These are phyloP conservation scores for Geotrichum klebahnii DNA, from an alignment of 1,139 yeast species.

Conservation along the genomic window DNA sequence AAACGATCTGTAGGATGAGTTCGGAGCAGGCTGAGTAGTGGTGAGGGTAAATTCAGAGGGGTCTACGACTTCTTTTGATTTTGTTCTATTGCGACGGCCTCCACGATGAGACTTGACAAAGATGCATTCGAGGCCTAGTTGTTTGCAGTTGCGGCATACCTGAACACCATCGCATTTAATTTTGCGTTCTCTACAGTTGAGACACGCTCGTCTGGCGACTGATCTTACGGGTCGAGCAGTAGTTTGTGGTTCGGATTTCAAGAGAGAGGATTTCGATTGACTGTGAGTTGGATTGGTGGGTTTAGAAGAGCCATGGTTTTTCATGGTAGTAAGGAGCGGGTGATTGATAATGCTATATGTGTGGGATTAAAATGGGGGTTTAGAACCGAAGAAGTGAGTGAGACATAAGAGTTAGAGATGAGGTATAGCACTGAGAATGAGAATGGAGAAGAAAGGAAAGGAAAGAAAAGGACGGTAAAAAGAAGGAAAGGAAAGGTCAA, in stretches of 20 bases:
- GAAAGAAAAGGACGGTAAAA: not conserved
- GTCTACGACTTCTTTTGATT: conserved; percentile 24
- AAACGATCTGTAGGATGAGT: not conserved
- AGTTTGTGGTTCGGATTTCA: not conserved
- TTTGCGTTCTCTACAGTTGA: conserved; percentile 59
- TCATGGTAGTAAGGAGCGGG: too few species aligned
- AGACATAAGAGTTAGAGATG: too few species aligned
- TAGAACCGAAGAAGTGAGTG: too few species aligned
- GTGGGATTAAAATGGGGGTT: too few species aligned
- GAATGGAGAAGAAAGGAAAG: not conserved
- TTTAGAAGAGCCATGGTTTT: too few species aligned
- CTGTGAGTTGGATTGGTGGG: not conserved
- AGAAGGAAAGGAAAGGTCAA: not conserved
- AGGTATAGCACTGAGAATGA: not conserved
- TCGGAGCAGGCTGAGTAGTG: not conserved
- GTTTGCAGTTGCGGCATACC: conserved; percentile 51
- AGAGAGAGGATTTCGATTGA: not conserved
- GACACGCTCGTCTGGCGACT: conserved; percentile 59
- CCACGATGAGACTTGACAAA: conserved; percentile 59
- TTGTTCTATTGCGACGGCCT: conserved; percentile 49
- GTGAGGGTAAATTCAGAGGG: not conserved
- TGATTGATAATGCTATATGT: too few species aligned
- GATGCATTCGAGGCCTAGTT: conserved; percentile 50
- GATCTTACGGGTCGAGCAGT: conserved; percentile 35
- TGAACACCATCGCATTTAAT: conserved; percentile 57